Conservation (phyloP, 768 basidiomycete species). For the Brasilioporus rufonigricans region DNA sequence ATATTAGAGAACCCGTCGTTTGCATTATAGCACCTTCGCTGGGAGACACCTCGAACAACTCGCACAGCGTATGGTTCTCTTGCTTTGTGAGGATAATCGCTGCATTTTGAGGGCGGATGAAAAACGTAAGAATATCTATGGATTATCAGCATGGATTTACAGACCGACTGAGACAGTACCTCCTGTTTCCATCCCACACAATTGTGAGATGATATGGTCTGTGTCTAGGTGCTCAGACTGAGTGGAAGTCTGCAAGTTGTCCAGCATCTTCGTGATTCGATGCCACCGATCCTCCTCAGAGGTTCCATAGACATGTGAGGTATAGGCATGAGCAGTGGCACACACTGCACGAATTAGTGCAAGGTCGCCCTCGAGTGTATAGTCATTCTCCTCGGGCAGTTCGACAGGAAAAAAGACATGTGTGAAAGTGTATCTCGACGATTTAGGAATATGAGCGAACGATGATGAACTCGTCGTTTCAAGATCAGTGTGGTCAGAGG, state of each 20-base stretch:
- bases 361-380: background rate
- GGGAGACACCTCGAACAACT: background rate
- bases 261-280: background rate
- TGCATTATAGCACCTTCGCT: background rate
- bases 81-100: background rate
- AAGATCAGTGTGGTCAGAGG: too few relatives aligned
- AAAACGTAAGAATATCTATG: background rate
- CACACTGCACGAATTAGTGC: background rate
- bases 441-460: too few relatives aligned
- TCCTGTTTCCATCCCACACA: background rate
- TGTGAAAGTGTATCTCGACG: too few relatives aligned
- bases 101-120: background rate
- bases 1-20: background rate
- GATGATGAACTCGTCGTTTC: too few relatives aligned
- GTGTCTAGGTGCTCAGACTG: background rate
- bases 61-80: background rate
- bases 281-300: background rate
- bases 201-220: background rate
- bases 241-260: background rate
- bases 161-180: background rate
- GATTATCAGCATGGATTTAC: background rate
- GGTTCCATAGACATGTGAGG: background rate
- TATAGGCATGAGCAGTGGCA: background rate
- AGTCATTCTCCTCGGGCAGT: background rate
- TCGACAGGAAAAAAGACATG: background rate